Evolutionary conservation across 2,329 filamentous ascomycete genomes (phyloP), one percentile per base, ranked within the genome.

Genomic region (Metarhizium anisopliae): DNA sequence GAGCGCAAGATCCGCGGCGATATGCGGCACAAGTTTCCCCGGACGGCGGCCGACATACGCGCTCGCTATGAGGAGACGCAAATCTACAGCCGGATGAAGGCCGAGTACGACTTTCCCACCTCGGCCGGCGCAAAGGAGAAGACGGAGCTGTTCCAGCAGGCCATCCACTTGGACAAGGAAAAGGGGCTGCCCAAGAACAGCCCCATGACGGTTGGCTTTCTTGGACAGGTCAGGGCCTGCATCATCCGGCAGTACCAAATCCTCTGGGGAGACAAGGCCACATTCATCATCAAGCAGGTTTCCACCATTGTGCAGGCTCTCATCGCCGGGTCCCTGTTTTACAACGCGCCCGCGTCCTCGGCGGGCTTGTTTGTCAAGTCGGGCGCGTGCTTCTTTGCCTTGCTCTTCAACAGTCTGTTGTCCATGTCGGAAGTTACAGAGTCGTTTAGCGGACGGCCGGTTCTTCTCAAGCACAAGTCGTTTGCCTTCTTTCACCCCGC

Each of bases 271-370:
- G 83, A 87, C 66, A 85, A 83, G 60, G 74, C 79, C 0, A 84
- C 82, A 0, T 81, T 86, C 43, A 60, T 84, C 58, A 82, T 86
- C 68, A 85, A 84, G 64, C 82, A 86, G 60, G 67, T 74, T 5
- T 76, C 78, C 0, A 83, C 79, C 1, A 63, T 87, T 7, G 62
- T 75, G 0, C 81, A 86, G 61, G 83, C 84, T 0, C 67, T 89
- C 5, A 80, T 88, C 56, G 74, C 78, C 2, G 85, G 84, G 6
- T 87, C 84, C 0, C 74, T 88, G 3, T 89, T 89, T 68, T 89
- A 87, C 68, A 76, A 84, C 55, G 80, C 84, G 0, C 77, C 83
- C 0, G 57, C 70, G 29, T 81, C 78, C 52, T 81, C 82, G 0
- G 74, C 69, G 1, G 85, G 85, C 8, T 68, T 89, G 0, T 88